Evolutionary conservation across 495 filamentous ascomycete genomes (phyloP).

Genomic region (Venustampulla echinocandica): DNA sequence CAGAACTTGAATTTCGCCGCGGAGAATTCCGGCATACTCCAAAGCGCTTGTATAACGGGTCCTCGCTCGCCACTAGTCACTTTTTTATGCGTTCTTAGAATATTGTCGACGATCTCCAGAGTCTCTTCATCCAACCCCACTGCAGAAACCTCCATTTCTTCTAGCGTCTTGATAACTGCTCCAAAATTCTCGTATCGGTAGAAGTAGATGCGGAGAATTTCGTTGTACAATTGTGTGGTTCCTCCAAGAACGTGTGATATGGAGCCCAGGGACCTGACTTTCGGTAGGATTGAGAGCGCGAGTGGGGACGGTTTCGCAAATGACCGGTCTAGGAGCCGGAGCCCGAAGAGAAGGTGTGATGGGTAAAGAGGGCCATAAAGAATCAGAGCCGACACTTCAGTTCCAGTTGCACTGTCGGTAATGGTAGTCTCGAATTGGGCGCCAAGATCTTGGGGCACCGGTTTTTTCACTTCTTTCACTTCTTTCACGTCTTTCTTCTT

Average conservation of each 20-base stretch:
- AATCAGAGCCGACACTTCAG: conserved; percentile 6
- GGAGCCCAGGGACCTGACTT: conserved; percentile 60
- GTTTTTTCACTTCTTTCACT: conserved; percentile 7
- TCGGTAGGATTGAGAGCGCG: conserved; percentile 53
- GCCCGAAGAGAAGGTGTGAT: conserved; percentile 49
- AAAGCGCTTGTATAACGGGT: conserved; percentile 10
- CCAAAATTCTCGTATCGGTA: conserved; percentile 49
- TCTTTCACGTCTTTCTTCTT: conserved; percentile 14
- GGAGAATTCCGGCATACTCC: conserved; percentile 19
- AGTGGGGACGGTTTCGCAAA: conserved; percentile 54
- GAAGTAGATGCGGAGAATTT: conserved; percentile 59
- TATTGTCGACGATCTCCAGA: conserved; percentile 35
- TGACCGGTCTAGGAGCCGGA: conserved; percentile 50
- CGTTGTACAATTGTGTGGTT: conserved; percentile 66
- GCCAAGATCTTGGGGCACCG: neutral
- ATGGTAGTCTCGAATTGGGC: neutral
- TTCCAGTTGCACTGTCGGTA: neutral
- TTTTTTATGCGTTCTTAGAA: conserved; percentile 10
- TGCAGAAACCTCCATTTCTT: conserved; percentile 70
- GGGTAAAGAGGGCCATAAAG: conserved; percentile 63
- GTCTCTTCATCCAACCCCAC: conserved; percentile 54
- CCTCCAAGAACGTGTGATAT: conserved; percentile 65
- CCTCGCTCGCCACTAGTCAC: conserved; percentile 12
- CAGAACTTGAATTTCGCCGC: conserved; percentile 11
- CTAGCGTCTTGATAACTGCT: conserved; percentile 51